phyloP scores from a whole-genome alignment of 192 early-diverging fungal species.

The Coemansia sp. region DNA sequence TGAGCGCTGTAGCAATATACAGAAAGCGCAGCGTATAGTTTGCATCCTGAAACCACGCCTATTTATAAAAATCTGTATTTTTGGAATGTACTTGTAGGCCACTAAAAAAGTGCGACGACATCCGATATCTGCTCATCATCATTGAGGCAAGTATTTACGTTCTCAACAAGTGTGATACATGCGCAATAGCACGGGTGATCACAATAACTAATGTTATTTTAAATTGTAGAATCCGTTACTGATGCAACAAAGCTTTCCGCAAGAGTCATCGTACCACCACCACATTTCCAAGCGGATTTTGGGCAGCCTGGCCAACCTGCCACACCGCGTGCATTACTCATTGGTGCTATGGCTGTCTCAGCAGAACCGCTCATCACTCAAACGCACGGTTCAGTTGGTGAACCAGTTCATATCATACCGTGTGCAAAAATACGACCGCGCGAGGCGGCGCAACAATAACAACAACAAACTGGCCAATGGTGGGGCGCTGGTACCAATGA shows the following conservation, averaged over 20 bases:
- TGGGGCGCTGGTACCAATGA: slow-evolving; percentile 19
- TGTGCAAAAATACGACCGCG: slow-evolving; percentile 64
- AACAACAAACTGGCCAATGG: neutral
- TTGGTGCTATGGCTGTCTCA: slow-evolving; percentile 81
- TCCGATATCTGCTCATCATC: slow-evolving; percentile 81
- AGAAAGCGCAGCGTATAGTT: neutral
- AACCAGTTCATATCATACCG: slow-evolving; percentile 84
- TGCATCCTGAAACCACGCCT: neutral
- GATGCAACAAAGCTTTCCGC: slow-evolving; percentile 67
- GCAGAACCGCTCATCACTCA: slow-evolving; percentile 62
- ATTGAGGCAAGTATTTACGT: slow-evolving; percentile 55
- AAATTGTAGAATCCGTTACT: slow-evolving; percentile 70
- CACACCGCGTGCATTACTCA: slow-evolving; percentile 82
- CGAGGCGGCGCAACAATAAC: slow-evolving; percentile 9
- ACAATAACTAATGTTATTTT: neutral
- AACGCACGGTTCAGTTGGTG: slow-evolving; percentile 73
- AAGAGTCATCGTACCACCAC: slow-evolving; percentile 83
- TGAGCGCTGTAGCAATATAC: too few species aligned
- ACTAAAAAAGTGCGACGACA: slow-evolving; percentile 56
- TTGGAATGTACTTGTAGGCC: slow-evolving; percentile 17
- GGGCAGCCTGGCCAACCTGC: slow-evolving; percentile 78
- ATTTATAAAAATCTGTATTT: neutral
- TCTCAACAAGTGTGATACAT: neutral
- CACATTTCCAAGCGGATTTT: slow-evolving; percentile 78
- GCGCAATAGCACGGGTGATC: too few species aligned